These are phyloP conservation scores for Cardamine chenopodiifolia DNA, from an alignment of 345 rosid species.

Conservation along the genomic window DNA sequence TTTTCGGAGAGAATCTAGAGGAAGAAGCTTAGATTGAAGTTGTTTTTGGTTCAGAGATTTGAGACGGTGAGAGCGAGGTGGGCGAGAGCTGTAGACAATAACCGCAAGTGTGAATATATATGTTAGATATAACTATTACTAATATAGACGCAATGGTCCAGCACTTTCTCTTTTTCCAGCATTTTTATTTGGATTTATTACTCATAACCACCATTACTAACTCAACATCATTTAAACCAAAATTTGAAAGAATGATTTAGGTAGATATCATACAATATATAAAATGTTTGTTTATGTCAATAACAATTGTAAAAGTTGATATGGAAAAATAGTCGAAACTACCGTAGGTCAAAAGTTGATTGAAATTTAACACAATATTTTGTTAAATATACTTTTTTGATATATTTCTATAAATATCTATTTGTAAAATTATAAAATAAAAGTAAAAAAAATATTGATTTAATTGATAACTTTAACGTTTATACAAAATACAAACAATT, in stretches of 20 bases:
- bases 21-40: slow-evolving; percentile 17
- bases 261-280: background rate
- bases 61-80: slow-evolving; percentile 29
- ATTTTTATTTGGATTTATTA: slow-evolving; percentile 12
- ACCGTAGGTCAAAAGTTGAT: background rate
- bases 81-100: slow-evolving; percentile 35
- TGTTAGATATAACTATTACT: slow-evolving; percentile 9
- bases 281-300: background rate
- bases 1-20: background rate
- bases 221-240: background rate
- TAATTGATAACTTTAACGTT: too few relatives aligned
- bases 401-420: background rate
- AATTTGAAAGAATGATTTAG: background rate
- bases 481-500: too few relatives aligned
- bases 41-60: slow-evolving; percentile 10
- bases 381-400: background rate
- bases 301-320: background rate
- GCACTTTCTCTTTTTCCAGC: slow-evolving; percentile 16
- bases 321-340: background rate
- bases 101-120: slow-evolving; percentile 30
- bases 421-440: too few relatives aligned
- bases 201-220: background rate
- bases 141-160: slow-evolving; percentile 30
- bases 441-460: too few relatives aligned
- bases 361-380: background rate